These are phyloP conservation scores for Teratosphaeria viscida DNA, from an alignment of 2,329 filamentous ascomycete genomes.

Conservation along the genomic window DNA sequence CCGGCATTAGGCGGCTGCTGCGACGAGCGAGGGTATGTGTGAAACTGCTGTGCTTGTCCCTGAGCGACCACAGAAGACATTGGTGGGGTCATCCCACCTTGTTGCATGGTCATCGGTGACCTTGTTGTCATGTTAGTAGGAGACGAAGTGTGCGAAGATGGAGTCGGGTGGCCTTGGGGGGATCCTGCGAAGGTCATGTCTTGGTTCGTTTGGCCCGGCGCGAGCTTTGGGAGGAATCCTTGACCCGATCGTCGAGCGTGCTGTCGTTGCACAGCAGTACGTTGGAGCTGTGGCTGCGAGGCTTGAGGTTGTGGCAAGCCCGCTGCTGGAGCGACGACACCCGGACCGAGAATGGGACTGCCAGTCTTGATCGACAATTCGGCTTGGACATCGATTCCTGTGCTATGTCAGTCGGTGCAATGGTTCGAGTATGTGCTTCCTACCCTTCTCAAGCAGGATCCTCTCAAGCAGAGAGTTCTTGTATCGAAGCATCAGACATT, in stretches of 20 bases:
- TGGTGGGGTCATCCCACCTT: slow-evolving; percentile 52
- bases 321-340: slow-evolving; percentile 45
- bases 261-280: slow-evolving; percentile 71
- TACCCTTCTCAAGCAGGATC: slow-evolving; percentile 92
- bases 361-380: slow-evolving; percentile 88
- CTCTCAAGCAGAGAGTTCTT: slow-evolving; percentile 95
- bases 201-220: slow-evolving; percentile 31
- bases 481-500: slow-evolving; percentile 95
- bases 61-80: slow-evolving; percentile 46
- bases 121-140: slow-evolving; percentile 47
- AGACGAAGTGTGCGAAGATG: slow-evolving; percentile 67
- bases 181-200: slow-evolving; percentile 43
- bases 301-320: slow-evolving; percentile 46
- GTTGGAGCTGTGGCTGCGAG: slow-evolving; percentile 52
- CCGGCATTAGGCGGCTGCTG: slow-evolving; percentile 37
- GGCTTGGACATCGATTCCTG: slow-evolving; percentile 93
- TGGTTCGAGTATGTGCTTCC: background rate
- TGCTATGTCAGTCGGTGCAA: background rate
- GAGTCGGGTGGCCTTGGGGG: slow-evolving; percentile 69
- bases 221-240: slow-evolving; percentile 23
- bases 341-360: slow-evolving; percentile 67
- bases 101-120: slow-evolving; percentile 51
- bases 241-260: slow-evolving; percentile 27
- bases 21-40: slow-evolving; percentile 26
- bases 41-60: slow-evolving; percentile 37